Evolutionary conservation across 495 filamentous ascomycete species (phyloP), one percentile per base, ranked within the genome.

Genomic region (Talaromyces adpressus): DNA sequence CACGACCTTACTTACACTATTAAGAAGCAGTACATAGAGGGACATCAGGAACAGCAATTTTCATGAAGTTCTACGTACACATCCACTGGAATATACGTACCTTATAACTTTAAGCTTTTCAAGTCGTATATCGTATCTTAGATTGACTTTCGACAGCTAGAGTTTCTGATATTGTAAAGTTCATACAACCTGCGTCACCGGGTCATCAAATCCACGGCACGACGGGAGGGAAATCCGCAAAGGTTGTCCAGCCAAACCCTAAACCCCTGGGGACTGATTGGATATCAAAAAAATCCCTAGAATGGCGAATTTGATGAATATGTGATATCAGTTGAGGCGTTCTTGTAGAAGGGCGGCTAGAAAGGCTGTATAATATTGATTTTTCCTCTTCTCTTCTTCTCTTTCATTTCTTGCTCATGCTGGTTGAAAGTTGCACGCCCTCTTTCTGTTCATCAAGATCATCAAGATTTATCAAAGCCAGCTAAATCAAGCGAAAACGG

Each of bases 311-410:
- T 58, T 58, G 56, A 58, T 58, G 56, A 36, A 36, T 34, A 7
- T 58, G 56, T 58, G 56, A 58, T 58, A 58, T 58, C 56, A 58
- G 22, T n/a, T 58, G 56, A 32, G 56, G 56, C 56, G 56, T 8
- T 14, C 25, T 58, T 20, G 18, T 18, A 22, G 14, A 36, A 32
- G 14, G 20, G 3, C 16, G 9, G 12, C 16, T 30, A 30, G 29
- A 7, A 6, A 27, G 22, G 20, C 11, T 14, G 9, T 29, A 27
- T 56, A 56, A 27, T 29, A 56, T 29, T 29, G 6, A 23, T 18
- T 27, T n/a, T 22, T 7, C 30, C 6, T 16, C 27, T 9, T 58
- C 20, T 20, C 30, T 22, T n/a, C n/a, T 36, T 32, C 18, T 36
- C 2, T 12, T 36, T 36, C 56, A 36, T 58, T 58, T 58, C 30